phyloP scores from a whole-genome alignment of 2,329 filamentous ascomycete genomes.

The Lachnellula arida region DNA sequence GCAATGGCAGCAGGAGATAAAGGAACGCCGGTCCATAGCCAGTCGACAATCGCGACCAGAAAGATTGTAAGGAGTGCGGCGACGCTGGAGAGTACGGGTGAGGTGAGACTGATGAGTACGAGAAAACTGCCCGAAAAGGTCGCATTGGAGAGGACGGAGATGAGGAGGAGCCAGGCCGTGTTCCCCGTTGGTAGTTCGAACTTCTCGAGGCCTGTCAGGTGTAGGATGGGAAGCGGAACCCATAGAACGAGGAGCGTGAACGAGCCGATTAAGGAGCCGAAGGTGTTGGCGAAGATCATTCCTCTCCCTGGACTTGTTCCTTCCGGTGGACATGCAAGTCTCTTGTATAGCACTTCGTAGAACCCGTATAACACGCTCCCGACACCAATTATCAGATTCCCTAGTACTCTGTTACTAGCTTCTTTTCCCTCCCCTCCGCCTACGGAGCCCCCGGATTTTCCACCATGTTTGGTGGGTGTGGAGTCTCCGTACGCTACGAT shows the following conservation, averaged over 20 bases:
- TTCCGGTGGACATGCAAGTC: slow-evolving; percentile 86
- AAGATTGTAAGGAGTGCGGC: slow-evolving; percentile 95
- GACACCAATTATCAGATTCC: slow-evolving; percentile 87
- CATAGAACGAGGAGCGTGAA: slow-evolving; percentile 88
- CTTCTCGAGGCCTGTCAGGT: slow-evolving; percentile 70
- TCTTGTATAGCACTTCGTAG: slow-evolving; percentile 97
- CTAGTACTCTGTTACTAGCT: slow-evolving; percentile 65
- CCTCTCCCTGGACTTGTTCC: slow-evolving; percentile 80
- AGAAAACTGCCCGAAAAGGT: slow-evolving; percentile 91
- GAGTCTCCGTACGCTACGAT: slow-evolving; percentile 92
- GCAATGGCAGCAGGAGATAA: slow-evolving; percentile 69
- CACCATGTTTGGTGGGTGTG: slow-evolving; percentile 47
- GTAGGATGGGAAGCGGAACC: slow-evolving; percentile 83
- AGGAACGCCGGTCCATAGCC: slow-evolving; percentile 73
- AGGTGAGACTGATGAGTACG: slow-evolving; percentile 87
- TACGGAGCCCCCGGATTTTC: slow-evolving; percentile 49
- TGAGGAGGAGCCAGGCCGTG: slow-evolving; percentile 72
- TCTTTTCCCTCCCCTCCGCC: slow-evolving; percentile 44
- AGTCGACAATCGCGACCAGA: slow-evolving; percentile 88
- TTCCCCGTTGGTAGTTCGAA: slow-evolving; percentile 78
- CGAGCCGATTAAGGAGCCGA: slow-evolving; percentile 78
- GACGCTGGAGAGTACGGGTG: slow-evolving; percentile 86
- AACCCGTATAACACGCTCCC: slow-evolving; percentile 92
- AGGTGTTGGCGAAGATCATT: slow-evolving; percentile 92
- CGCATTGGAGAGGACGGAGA: slow-evolving; percentile 83